phyloP scores from a whole-genome alignment of 306 rosid genomes.

The Acmispon strigosus region DNA sequence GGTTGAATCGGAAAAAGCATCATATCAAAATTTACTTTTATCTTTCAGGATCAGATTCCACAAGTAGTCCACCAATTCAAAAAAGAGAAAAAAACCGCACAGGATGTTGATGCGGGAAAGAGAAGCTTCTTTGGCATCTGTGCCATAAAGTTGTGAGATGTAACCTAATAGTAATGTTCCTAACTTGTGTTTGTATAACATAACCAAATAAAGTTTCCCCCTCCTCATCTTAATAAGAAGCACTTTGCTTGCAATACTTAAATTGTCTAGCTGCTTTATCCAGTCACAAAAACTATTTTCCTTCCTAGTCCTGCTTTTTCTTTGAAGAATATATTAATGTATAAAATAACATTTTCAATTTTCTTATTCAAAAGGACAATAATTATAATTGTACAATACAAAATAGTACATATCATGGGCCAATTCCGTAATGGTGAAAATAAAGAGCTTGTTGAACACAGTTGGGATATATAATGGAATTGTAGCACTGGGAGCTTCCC shows the following conservation, averaged over 20 bases:
- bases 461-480: constrained; percentile 24
- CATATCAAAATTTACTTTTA: constrained; percentile 49
- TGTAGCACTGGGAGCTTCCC: constrained; percentile 20
- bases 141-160: constrained; percentile 25
- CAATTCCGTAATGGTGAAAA: background rate
- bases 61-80: constrained; percentile 39
- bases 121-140: constrained; percentile 60
- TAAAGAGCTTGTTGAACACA: constrained; percentile 22
- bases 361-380: background rate
- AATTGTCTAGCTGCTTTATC: background rate
- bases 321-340: background rate
- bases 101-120: constrained; percentile 31
- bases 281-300: constrained; percentile 7
- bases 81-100: constrained; percentile 15
- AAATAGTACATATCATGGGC: background rate
- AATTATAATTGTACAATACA: background rate
- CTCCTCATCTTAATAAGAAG: background rate
- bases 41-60: constrained; percentile 65
- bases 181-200: background rate
- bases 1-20: constrained; percentile 37
- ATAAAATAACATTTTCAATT: background rate
- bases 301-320: constrained; percentile 5
- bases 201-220: background rate
- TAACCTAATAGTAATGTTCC: constrained; percentile 15
- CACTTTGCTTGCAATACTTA: constrained; percentile 18